These are phyloP conservation scores for Penicillium sp. DNA, from an alignment of 2,329 filamentous ascomycete species.

Conservation along the genomic window DNA sequence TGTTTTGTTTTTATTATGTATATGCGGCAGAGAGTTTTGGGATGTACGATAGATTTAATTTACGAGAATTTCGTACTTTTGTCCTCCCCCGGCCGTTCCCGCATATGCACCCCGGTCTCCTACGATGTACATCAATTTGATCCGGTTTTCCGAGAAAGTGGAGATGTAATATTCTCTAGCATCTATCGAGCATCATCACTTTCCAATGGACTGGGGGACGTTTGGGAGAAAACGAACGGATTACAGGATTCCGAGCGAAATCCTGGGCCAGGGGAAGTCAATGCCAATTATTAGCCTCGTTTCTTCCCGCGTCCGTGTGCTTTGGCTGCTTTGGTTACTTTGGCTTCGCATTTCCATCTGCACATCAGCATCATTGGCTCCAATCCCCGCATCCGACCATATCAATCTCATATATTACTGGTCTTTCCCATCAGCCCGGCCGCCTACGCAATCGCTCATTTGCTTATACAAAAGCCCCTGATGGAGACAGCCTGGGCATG, in stretches of 20 bases:
- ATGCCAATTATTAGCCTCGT: background rate
- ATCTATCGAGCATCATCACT: background rate
- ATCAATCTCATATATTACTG: background rate
- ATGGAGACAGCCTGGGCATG: background rate
- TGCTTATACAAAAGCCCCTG: background rate
- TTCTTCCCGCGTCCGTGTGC: background rate
- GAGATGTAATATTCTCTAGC: background rate
- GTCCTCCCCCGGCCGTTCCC: background rate
- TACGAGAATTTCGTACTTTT: background rate
- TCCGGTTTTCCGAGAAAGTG: background rate
- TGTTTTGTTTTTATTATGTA: background rate
- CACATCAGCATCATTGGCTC: background rate
- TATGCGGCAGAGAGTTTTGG: slow-evolving; percentile 2
- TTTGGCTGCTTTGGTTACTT: background rate
- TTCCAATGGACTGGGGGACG: background rate
- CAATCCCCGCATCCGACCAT: background rate
- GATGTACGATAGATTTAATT: slow-evolving; percentile 1
- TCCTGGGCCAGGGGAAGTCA: background rate
- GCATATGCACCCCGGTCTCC: background rate
- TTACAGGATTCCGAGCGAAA: background rate
- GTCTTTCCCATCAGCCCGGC: background rate
- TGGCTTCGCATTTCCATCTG: background rate
- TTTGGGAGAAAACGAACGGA: background rate
- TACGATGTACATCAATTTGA: background rate
- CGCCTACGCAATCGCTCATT: background rate